Evolutionary conservation across 805 yeast genomes (phyloP), one percentile per base, ranked within the genome.

Genomic region (Yamadazyma tumulicola): DNA sequence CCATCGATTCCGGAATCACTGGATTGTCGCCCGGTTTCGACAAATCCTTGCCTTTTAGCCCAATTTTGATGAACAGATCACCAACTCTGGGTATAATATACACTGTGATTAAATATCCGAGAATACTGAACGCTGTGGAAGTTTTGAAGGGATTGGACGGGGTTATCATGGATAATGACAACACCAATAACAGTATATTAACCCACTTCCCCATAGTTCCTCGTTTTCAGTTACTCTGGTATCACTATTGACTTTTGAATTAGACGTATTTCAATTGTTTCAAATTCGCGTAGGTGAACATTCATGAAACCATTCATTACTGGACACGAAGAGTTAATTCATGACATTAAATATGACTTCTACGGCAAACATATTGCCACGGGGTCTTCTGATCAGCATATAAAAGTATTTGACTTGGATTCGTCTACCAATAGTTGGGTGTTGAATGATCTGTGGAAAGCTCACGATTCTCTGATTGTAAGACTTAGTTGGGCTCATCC

Each of bases 351-450:
- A 14, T 93, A 89, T 59, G 96, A 93, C 59, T 91, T 83, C 60
- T 91, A 91, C 54, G 97, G 98, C 1, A 77, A 80, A 35, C 85
- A 88, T 42, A 68, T 93, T 37, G 98, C 97, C 2, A 91, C 97
- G 0, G 89, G 95, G 40, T 86, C 96, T 4, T 85, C 95, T 0
- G 98, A 93, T 60, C 96, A 89, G 51, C 95, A 86, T 51, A 75
- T 93, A 42, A 86, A 87, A 51, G 89, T 93, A 20, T 93, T 88
- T 55, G 91, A 85, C 53, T 64, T 83, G 21, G 85, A 81, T 47
- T 59, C 78, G 11, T 62, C 72, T 18, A 71, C 81, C 1, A 75
- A 74, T n/a, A 72, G 78, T 13, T 93, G 97, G 97, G 75, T 75
- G 13, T 61, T 85, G 37, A 80, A 81, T 50, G 97, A 91, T 58